phyloP scores from a whole-genome alignment of 257 asterid species.

The Salvia splendens region DNA sequence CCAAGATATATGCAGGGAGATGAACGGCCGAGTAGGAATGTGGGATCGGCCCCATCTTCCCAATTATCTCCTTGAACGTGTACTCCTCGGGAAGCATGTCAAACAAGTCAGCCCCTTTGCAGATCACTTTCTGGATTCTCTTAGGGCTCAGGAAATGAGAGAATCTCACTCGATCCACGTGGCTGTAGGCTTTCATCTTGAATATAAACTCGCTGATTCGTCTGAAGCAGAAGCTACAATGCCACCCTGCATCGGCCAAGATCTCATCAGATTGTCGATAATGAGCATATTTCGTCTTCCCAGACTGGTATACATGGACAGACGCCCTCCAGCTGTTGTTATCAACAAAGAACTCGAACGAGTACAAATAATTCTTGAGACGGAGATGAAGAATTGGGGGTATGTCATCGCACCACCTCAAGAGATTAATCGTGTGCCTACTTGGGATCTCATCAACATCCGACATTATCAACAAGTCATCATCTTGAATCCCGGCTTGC shows the following conservation, averaged over 20 bases:
- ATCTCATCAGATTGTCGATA: conserved; percentile 68
- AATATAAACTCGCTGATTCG: conserved; percentile 66
- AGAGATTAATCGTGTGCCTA: conserved; percentile 65
- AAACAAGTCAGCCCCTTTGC: conserved; percentile 79
- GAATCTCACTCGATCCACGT: conserved; percentile 74
- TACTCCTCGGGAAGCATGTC: conserved; percentile 94
- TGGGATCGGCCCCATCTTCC: conserved; percentile 86
- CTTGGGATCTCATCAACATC: conserved; percentile 92
- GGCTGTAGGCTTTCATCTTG: conserved; percentile 97
- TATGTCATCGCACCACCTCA: conserved; percentile 82
- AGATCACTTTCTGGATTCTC: conserved; percentile 74
- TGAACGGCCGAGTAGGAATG: conserved; percentile 85
- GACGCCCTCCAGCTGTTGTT: conserved; percentile 93
- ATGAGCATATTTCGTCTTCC: conserved; percentile 77
- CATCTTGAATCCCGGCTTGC: conserved; percentile 82
- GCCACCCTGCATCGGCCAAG: conserved; percentile 92
- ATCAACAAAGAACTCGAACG: conserved; percentile 72
- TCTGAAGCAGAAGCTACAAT: conserved; percentile 90
- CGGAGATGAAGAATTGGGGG: conserved; percentile 80
- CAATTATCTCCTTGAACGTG: conserved; percentile 76
- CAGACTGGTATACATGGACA: conserved; percentile 61
- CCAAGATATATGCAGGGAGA: conserved; percentile 68
- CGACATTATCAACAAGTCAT: conserved; percentile 83
- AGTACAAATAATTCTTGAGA: conserved; percentile 70
- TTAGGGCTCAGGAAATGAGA: conserved; percentile 75